Conservation (phyloP, 257 asterid genomes). For the Nicotiana paniculata region DNA sequence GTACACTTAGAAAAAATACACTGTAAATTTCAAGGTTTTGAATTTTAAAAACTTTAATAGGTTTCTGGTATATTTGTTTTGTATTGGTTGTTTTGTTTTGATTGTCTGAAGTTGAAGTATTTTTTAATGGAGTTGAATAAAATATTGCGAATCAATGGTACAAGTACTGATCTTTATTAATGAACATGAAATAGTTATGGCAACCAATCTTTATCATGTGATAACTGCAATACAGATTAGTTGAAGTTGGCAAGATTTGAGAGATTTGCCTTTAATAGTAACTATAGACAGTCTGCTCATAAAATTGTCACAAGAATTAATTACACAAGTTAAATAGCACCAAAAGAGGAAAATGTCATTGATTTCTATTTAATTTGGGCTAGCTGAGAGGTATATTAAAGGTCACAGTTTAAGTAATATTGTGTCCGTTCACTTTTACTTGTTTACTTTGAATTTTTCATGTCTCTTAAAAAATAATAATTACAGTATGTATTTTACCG, state of each 20-base stretch:
- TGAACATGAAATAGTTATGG: background rate
- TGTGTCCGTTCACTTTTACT: too few relatives aligned
- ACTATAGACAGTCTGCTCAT: background rate
- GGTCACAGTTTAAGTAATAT: too few relatives aligned
- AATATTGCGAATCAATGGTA: background rate
- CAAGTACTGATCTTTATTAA: conserved; percentile 9
- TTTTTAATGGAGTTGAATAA: background rate
- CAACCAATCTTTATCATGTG: conserved; percentile 7
- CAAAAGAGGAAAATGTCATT: background rate
- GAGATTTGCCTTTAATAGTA: background rate
- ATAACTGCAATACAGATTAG: background rate
- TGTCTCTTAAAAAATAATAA: too few relatives aligned
- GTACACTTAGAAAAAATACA: background rate
- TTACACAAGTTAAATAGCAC: background rate
- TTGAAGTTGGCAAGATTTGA: background rate
- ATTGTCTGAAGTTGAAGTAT: background rate
- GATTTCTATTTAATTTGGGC: background rate
- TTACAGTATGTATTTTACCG: too few relatives aligned
- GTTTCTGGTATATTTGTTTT: conserved; percentile 5
- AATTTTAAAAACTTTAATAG: background rate
- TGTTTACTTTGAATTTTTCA: too few relatives aligned
- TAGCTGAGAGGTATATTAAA: too few relatives aligned
- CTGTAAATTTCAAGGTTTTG: conserved; percentile 5
- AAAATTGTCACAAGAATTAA: background rate
- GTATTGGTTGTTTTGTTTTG: conserved; percentile 8